Conservation (phyloP, 352 stramenopile species). For the Phytophthora ramorum region DNA sequence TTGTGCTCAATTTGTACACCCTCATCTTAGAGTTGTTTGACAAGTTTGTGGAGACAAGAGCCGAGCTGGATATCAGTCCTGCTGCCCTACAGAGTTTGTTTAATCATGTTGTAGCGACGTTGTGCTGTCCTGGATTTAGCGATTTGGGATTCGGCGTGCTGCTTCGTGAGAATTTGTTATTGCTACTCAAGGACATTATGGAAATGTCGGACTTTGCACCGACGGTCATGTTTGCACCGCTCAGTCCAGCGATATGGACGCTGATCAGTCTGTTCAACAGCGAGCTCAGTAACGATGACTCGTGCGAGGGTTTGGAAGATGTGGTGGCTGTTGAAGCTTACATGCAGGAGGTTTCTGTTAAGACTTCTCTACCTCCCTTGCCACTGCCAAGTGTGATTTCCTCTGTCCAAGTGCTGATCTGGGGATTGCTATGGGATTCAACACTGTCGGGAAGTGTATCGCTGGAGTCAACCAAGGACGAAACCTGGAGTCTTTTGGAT, state of each 20-base stretch:
- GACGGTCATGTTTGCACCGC: slow-evolving; percentile 5
- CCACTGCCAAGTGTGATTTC: slow-evolving; percentile 21
- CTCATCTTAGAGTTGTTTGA: slow-evolving; percentile 23
- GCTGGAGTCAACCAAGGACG: slow-evolving; percentile 14
- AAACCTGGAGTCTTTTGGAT: slow-evolving; percentile 32
- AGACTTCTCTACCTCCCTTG: not conserved
- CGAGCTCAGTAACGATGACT: slow-evolving; percentile 11
- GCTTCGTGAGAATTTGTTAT: slow-evolving; percentile 37
- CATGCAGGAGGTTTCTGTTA: slow-evolving; percentile 1
- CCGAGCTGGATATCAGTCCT: not conserved
- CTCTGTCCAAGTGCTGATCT: slow-evolving; percentile 33
- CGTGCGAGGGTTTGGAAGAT: slow-evolving; percentile 20
- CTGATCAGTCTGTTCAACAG: slow-evolving; percentile 25
- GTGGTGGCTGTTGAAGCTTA: slow-evolving; percentile 18
- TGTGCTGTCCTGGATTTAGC: not conserved
- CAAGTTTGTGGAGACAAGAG: slow-evolving; percentile 8
- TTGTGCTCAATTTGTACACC: slow-evolving; percentile 21
- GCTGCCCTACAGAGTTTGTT: slow-evolving; percentile 21
- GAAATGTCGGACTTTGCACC: slow-evolving; percentile 18
- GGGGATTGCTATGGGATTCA: slow-evolving; percentile 43
- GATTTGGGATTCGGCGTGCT: slow-evolving; percentile 3
- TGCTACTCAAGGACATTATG: slow-evolving; percentile 41
- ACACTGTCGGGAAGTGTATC: slow-evolving; percentile 4
- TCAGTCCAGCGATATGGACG: slow-evolving; percentile 26
- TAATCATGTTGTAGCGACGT: not conserved